A percentile compares a stretch with the other conserved stretches of the same genome.
Conservation (phyloP, 139 green algal genomes). For the Zygnema cylindricum region DNA sequence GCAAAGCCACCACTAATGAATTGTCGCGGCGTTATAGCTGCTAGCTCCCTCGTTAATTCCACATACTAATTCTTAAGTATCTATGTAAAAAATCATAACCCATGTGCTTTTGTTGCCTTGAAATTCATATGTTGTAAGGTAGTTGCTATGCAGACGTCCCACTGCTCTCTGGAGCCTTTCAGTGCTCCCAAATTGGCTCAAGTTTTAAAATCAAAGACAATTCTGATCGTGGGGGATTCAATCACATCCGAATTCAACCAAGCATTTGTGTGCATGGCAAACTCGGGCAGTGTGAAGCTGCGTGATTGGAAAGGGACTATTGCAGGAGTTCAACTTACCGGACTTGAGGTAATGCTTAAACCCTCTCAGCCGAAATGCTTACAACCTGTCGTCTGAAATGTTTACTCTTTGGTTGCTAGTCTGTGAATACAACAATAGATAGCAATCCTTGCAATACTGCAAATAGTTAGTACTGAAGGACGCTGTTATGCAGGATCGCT, state of each 20-base stretch:
- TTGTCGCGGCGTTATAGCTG: too few species aligned
- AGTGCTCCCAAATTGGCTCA: neutral
- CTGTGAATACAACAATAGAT: too few species aligned
- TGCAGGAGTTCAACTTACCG: neutral
- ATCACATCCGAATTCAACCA: neutral
- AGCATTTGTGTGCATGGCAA: neutral
- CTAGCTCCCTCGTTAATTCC: too few species aligned
- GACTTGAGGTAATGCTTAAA: neutral
- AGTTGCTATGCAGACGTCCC: neutral
- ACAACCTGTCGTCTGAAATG: neutral
- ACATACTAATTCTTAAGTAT: too few species aligned
- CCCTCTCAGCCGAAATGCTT: neutral
- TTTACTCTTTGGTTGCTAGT: too few species aligned
- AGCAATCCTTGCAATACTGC: too few species aligned
- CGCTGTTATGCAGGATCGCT: too few species aligned
- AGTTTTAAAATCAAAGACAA: neutral
- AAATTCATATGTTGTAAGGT: neutral
- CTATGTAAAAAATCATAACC: too few species aligned
- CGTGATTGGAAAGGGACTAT: neutral
- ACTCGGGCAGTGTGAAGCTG: conserved; percentile 8
- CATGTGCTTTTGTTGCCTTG: neutral
- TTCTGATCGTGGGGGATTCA: conserved; percentile 12
- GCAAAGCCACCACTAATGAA: too few species aligned
- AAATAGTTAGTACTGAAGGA: too few species aligned
- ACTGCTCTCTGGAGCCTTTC: neutral